Evolutionary conservation across 2,329 filamentous ascomycete species (phyloP), one percentile per base, ranked within the genome.

Genomic region (Penicillium freii): DNA sequence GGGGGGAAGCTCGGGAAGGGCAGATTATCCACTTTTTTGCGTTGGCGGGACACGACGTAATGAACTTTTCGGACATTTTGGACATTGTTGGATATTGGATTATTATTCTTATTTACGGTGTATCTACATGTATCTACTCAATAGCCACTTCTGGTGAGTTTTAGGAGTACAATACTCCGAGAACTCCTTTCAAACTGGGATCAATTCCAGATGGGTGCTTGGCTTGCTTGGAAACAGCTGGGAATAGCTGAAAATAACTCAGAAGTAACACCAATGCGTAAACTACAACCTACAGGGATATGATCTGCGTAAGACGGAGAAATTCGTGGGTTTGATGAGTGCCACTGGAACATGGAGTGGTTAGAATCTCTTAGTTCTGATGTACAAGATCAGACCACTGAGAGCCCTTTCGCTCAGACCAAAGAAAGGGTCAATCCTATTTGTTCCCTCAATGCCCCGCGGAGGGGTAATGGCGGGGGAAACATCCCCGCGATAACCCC

Each of bases 1-100:
- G 45, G 44, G n/a, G n/a, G 23, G 25, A 8, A 29, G 7, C 38
- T 53, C 15, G 39, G 36, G 53, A 51, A 47, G 47, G 53, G 53
- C 46, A 44, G 53, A 23, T 51, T 31, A 53, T 43, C 53, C 53
- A 56, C 53, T 56, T 51, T 55, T 55, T 49, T 40, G 38, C 23
- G 31, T 23, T 7, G 38, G 52, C 52, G 53, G 53, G 36, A 51
- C 36, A 46, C 27, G 39, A 51, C 39, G 45, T 50, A 50, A 53
- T 52, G 39, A 29, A 33, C 15, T 31, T 29, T 23, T 23, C 4
- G 3, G 23, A 23, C 3, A 23, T 23, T 23, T 36, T 29, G 34
- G 13, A 39, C 2, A 29, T 19, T 17, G 13, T 42, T 31, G 11
- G 5, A 6, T 27, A 10, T 25, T 43, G 23, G 4, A 11, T 43